phyloP scores from a whole-genome alignment of 306 rosid genomes.

The Ormosia emarginata region DNA sequence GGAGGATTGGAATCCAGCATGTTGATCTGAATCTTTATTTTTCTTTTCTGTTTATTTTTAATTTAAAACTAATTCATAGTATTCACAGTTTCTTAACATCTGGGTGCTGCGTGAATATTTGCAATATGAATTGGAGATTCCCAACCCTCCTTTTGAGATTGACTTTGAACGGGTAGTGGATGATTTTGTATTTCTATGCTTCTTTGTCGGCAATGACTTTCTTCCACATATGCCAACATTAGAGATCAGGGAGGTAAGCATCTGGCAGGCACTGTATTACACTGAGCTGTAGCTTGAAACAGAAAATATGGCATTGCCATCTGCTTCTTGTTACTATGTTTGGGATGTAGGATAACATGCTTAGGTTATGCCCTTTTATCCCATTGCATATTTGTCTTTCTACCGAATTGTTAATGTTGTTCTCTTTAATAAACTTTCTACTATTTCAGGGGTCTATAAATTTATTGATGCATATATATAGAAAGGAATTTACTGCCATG shows the following conservation, averaged over 20 bases:
- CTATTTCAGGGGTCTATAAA: conserved; percentile 75
- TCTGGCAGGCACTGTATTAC: conserved; percentile 3
- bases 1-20: conserved; percentile 17
- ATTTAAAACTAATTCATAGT: conserved; percentile 5
- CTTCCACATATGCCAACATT: conserved; percentile 86
- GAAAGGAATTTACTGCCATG: conserved; percentile 63
- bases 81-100: conserved; percentile 64
- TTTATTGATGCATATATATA: conserved; percentile 74
- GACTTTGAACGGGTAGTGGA: conserved; percentile 70
- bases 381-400: not conserved
- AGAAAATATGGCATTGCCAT: not conserved
- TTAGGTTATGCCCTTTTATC: not conserved
- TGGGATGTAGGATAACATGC: not conserved
- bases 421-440: conserved; percentile 7
- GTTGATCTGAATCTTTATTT: conserved; percentile 21
- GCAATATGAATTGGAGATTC: conserved; percentile 71
- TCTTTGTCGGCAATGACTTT: conserved; percentile 80
- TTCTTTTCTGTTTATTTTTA: not conserved
- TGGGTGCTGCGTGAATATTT: conserved; percentile 84
- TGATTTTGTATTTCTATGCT: conserved; percentile 82
- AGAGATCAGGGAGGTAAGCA: conserved; percentile 79
- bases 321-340: not conserved
- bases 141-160: conserved; percentile 68
- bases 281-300: not conserved
- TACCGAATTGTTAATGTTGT: not conserved